Evolutionary conservation across 139 green algal species (phyloP), one percentile per base, ranked within the genome.

Genomic region (Spirogloea muscicola): DNA sequence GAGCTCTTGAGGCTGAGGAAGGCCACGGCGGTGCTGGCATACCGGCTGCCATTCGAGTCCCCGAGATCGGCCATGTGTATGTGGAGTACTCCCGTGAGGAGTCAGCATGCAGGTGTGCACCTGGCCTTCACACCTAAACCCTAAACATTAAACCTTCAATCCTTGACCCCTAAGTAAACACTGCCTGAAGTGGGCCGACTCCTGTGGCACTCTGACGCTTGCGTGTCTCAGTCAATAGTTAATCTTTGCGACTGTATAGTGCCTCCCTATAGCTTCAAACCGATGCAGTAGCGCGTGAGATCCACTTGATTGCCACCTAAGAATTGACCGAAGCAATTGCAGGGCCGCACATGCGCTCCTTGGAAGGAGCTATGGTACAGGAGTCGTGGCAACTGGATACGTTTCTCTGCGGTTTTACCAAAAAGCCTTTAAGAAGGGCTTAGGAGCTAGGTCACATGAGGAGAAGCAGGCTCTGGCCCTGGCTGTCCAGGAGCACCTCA

Each of bases 51-150:
- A n/a, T n/a, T n/a, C n/a, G n/a, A n/a, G n/a, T n/a, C n/a, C n/a
- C n/a, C n/a, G n/a, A n/a, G n/a, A n/a, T 76, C 29, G 67, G 67
- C 37, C 49, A 49, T 10, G 68, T 77, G 1, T 82, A 73, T 42
- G 74, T 82, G n/a, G 74, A 82, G 49, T 82, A 62, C 51, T 74
- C 74, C 1, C 46, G 74, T 3, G 74, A 82, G 42, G 65, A 78
- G 36, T 81, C 70, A 10, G 68, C 69, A 7, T 33, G 1, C 0
- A 37, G 46, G 7, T 67, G 67, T 25, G 74, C 74, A 49, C 74
- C 79, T 38, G 72, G 36, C 39, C 36, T 82, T 36, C 74, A 82
- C 36, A n/a, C n/a, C n/a, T n/a, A n/a, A n/a, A n/a, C n/a, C n/a
- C n/a, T n/a, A n/a, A n/a, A n/a, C n/a, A n/a, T n/a, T n/a, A n/a